Evolutionary conservation across 2,329 filamentous ascomycete species (phyloP).

Genomic region (Epichloe scottii): DNA sequence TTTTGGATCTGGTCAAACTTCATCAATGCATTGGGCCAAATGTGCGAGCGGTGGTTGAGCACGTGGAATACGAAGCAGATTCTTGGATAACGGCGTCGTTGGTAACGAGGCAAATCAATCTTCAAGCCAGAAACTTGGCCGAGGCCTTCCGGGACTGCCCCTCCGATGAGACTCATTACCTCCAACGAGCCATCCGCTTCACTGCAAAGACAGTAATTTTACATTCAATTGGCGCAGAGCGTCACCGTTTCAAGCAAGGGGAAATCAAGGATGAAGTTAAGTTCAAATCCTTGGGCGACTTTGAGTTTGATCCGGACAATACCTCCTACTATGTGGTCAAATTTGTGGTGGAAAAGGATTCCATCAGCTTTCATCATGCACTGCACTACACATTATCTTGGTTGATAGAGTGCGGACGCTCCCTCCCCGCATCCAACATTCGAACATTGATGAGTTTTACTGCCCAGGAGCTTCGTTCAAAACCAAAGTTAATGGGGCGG

Average conservation of each 20-base stretch:
- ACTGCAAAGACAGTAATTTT: slow-evolving; percentile 76
- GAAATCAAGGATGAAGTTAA: slow-evolving; percentile 79
- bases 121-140: slow-evolving; percentile 76
- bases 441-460: slow-evolving; percentile 59
- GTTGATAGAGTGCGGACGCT: slow-evolving; percentile 81
- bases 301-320: slow-evolving; percentile 59
- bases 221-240: slow-evolving; percentile 81
- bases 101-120: slow-evolving; percentile 89
- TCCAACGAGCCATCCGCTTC: slow-evolving; percentile 60
- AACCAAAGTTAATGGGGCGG: slow-evolving; percentile 48
- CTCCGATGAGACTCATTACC: slow-evolving; percentile 49
- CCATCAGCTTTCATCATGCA: slow-evolving; percentile 95
- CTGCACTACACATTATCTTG: slow-evolving; percentile 94
- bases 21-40: slow-evolving; percentile 97
- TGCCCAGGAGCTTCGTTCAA: slow-evolving; percentile 53
- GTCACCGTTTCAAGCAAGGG: slow-evolving; percentile 68
- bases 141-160: slow-evolving; percentile 67
- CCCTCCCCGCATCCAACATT: slow-evolving; percentile 56
- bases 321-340: slow-evolving; percentile 60
- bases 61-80: slow-evolving; percentile 96
- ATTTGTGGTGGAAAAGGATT: slow-evolving; percentile 77
- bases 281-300: slow-evolving; percentile 67
- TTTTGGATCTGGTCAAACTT: slow-evolving; percentile 87
- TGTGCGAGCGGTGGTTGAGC: slow-evolving; percentile 76
- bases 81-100: slow-evolving; percentile 95